Evolutionary conservation across 768 basidiomycete genomes (phyloP), one percentile per base, ranked within the genome.

Genomic region (Lactarius hengduanensis): DNA sequence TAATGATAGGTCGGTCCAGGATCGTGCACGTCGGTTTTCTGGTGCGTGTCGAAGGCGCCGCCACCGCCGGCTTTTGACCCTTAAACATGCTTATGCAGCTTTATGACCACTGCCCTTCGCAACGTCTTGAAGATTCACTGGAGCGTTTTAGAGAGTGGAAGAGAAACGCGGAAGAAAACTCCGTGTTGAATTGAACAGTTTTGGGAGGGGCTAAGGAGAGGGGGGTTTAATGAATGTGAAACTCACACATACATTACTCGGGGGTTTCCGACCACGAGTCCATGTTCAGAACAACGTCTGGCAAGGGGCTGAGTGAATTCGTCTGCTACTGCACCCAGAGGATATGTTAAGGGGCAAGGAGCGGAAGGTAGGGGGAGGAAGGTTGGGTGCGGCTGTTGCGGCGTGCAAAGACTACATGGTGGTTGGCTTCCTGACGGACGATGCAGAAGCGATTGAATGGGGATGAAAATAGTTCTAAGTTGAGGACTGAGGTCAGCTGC

Each of bases 221-320:
- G 20, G 41, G 22, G 22, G 20, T 50, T 26, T 26, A 26, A 50
- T 11, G 22, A 50, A 22, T 22, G 22, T 34, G 41, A 43, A 22
- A 34, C 32, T 32, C 54, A 57, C 28, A 26, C 38, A 55, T n/a
- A 43, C 50, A 26, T 53, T 26, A 9, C 22, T 26, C 64, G 64
- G 64, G 22, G 28, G 32, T 61, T 65, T 30, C 64, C 60, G 65
- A 54, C 36, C 50, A 53, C 15, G 50, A 15, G 43, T 43, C 18
- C 43, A 20, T 18, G 47, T 26, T 50, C 22, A 26, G 2, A n/a
- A 22, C n/a, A 26, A 53, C 4, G 50, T 22, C 16, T 56, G 32
- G 55, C 55, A 20, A 56, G 32, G 55, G 55, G 55, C 20, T n/a
- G 32, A 56, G 10, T 47, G 45, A 53, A 41, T 11, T 16, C 2